Evolutionary conservation across 1,139 yeast species (phyloP).

Genomic region (Lodderomyces pseudojiufengensis): DNA sequence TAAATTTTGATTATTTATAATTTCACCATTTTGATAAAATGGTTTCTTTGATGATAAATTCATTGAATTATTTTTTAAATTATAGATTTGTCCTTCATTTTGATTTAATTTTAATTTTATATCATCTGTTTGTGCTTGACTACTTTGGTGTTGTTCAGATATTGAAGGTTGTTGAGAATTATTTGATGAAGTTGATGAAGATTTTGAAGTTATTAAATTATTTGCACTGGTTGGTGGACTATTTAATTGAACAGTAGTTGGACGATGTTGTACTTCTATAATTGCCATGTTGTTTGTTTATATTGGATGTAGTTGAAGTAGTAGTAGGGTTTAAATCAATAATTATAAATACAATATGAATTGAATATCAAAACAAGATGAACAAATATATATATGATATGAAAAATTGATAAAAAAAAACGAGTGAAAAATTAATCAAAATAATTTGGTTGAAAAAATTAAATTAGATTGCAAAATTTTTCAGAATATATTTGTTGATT

Average conservation of each 20-base stretch:
- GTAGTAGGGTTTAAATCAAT: not conserved
- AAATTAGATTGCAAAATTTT: no score
- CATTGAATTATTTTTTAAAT: no score
- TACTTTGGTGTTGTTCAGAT: not conserved
- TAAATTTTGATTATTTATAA: slow-evolving; percentile 9
- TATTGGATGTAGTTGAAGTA: not conserved
- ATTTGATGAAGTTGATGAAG: not conserved
- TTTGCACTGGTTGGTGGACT: slow-evolving; percentile 3
- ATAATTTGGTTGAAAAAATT: no score
- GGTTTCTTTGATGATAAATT: not conserved
- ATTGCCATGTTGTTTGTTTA: slow-evolving; percentile 10
- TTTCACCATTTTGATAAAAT: slow-evolving; percentile 5
- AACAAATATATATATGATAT: no score
- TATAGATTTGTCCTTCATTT: no score
- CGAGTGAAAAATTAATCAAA: no score
- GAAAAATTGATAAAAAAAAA: no score
- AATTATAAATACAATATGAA: not conserved
- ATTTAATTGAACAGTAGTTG: slow-evolving; percentile 8
- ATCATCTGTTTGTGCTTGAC: not conserved
- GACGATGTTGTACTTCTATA: slow-evolving; percentile 19
- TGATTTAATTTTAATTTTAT: not conserved
- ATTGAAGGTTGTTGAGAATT: not conserved
- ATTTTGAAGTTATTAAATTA: not conserved
- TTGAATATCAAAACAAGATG: no score
- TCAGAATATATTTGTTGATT: no score